Base-by-base conservation (phyloP, 768 basidiomycete genomes). In the Amanita inopinata region DNA sequence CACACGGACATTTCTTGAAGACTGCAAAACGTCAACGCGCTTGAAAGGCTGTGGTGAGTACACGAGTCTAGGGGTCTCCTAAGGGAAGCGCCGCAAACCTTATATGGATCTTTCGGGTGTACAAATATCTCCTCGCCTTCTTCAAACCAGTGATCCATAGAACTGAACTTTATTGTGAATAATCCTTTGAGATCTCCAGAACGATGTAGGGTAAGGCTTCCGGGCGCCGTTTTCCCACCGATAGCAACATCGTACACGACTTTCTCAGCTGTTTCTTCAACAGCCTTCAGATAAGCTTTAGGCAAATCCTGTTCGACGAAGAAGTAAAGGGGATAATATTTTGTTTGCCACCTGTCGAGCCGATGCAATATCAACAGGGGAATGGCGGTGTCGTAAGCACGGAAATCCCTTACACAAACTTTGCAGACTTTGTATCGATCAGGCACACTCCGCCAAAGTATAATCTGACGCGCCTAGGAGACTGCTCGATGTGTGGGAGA, bases 71-170 rank as follows among this genome's bases (percentile, higher is more conserved):
- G 14, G 18, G 27, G n/a, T 25, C 22, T 34, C 14, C 5, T 25
- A 20, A 44, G 5, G 5, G 3, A 37, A 11, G 31, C 12, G 7
- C 33, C 11, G 45, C 54, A 32, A 2, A 79, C 80, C 66, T 83
- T 82, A 59, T 79, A 83, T 1, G 79, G 78, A 53, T 83, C 79
- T 50, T 75, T 80, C 5, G 77, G 74, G 46, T 83, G 80, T 1
- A 67, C 61, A 44, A 65, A 74, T 23, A 81, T 67, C 43, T 73
- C 56, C 36, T 83, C 78, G 37, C 80, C 79, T 52, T 82, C 79
- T 60, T 82, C 79, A 39, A 80, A 78, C 80, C 80, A 82, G 2
- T 69, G 67, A 47, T 79, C 78, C 51, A 70, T 67, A 12, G 66
- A 67, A 10, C 58, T 56, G 40, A 77, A 79, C 9, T 54, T 53